Conservation (phyloP, 2,329 filamentous ascomycete species). For the Cercospora sesami region DNA sequence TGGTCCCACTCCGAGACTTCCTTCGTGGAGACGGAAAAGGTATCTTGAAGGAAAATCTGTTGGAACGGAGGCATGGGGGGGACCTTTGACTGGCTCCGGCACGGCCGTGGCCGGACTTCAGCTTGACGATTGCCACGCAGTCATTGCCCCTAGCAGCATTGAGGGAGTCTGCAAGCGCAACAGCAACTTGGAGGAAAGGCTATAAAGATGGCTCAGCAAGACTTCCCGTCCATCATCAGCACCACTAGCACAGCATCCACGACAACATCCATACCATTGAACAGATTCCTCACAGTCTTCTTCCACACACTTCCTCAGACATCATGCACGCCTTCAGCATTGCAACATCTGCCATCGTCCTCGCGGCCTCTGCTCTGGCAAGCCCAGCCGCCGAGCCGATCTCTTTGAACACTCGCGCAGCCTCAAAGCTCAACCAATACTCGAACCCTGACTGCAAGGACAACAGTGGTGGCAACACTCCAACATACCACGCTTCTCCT, state of each 20-base stretch:
- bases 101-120: neutral
- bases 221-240: neutral
- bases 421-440: slow-evolving; percentile 13
- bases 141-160: neutral
- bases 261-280: neutral
- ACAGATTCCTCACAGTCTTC: neutral
- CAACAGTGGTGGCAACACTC: slow-evolving; percentile 14
- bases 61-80: neutral
- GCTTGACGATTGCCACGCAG: neutral
- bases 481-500: slow-evolving; percentile 11
- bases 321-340: neutral
- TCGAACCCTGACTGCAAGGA: slow-evolving; percentile 9
- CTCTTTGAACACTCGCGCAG: neutral
- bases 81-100: neutral
- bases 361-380: neutral
- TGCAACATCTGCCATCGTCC: neutral
- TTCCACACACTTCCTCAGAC: too few species aligned
- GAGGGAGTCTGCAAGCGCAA: neutral
- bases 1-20: neutral
- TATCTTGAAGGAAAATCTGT: neutral
- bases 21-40: neutral
- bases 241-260: neutral
- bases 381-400: neutral
- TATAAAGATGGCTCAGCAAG: neutral
- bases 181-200: neutral